Evolutionary conservation across 2,329 filamentous ascomycete species (phyloP).

Genomic region (Balansia obtecta): DNA sequence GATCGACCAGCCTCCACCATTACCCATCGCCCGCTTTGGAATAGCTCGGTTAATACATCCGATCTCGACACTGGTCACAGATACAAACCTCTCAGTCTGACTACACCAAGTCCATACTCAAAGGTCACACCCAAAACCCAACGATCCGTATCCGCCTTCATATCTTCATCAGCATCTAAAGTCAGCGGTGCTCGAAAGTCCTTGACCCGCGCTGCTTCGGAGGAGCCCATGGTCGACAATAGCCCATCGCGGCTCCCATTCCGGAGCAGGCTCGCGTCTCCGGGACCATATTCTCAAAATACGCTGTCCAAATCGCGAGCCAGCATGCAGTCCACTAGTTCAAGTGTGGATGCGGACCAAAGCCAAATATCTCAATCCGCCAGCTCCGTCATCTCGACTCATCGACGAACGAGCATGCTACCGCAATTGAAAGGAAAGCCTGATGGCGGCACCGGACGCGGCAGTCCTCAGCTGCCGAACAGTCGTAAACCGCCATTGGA

Average conservation of each 20-base stretch:
- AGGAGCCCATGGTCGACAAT: slow-evolving; percentile 33
- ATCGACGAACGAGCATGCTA: slow-evolving; percentile 40
- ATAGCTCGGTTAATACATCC: slow-evolving; percentile 48
- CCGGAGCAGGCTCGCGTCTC: slow-evolving; percentile 39
- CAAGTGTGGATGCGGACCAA: slow-evolving; percentile 19
- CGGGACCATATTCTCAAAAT: slow-evolving; percentile 35
- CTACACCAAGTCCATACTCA: slow-evolving; percentile 45
- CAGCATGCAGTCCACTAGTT: slow-evolving; percentile 37
- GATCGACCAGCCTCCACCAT: slow-evolving; percentile 33
- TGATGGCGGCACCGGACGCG: slow-evolving; percentile 28
- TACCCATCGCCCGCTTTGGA: slow-evolving; percentile 60
- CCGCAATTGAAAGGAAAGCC: slow-evolving; percentile 30
- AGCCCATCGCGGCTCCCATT: slow-evolving; percentile 40
- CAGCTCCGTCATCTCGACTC: slow-evolving; percentile 40
- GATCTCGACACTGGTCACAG: slow-evolving; percentile 56
- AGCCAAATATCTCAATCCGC: slow-evolving; percentile 32
- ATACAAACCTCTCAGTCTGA: slow-evolving; percentile 50
- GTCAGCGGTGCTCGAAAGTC: slow-evolving; percentile 38
- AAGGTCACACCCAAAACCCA: slow-evolving; percentile 29
- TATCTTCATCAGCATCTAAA: slow-evolving; percentile 31
- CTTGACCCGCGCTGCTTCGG: slow-evolving; percentile 31
- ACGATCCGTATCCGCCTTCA: slow-evolving; percentile 30
- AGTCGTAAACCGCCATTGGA: slow-evolving; percentile 27
- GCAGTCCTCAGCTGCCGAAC: slow-evolving; percentile 34
- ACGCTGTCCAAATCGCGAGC: slow-evolving; percentile 34